Evolutionary conservation across 148 eudicot genomes (phyloP).

Genomic region (Fagopyrum homotropicum): DNA sequence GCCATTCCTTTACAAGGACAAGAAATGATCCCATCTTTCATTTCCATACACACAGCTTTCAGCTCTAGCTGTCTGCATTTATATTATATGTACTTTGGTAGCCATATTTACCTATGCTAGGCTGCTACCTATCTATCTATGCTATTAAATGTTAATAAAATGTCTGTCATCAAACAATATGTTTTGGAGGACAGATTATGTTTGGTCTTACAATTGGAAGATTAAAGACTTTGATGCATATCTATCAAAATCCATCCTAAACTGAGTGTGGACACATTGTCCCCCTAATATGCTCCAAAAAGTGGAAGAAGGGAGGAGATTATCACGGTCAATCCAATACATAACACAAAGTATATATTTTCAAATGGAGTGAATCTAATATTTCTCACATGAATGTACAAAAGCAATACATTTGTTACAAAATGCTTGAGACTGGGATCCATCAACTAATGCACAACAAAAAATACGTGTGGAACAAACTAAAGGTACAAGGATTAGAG

Average conservation of each 20-base stretch:
- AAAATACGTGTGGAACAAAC: background rate
- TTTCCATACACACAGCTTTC: background rate
- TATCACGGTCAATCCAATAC: background rate
- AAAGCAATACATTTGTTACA: slow-evolving; percentile 1
- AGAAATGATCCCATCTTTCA: background rate
- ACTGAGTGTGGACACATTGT: too few species aligned
- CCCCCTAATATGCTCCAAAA: too few species aligned
- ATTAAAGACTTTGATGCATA: too few species aligned
- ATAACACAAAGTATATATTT: background rate
- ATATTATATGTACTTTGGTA: too few species aligned
- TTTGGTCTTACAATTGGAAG: too few species aligned
- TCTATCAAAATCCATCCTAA: too few species aligned
- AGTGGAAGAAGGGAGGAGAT: too few species aligned
- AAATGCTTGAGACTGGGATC: background rate
- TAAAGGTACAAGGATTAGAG: background rate
- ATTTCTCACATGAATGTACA: slow-evolving; percentile 1
- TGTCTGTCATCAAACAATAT: too few species aligned
- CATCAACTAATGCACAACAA: background rate
- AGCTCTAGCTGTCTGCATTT: background rate
- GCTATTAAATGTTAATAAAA: too few species aligned
- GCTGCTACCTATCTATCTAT: too few species aligned
- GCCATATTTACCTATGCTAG: too few species aligned
- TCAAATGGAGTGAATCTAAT: background rate
- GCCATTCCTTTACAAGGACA: background rate
- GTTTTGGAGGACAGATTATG: too few species aligned